Evolutionary conservation across 495 filamentous ascomycete genomes (phyloP).

Genomic region (Niebla homalea): DNA sequence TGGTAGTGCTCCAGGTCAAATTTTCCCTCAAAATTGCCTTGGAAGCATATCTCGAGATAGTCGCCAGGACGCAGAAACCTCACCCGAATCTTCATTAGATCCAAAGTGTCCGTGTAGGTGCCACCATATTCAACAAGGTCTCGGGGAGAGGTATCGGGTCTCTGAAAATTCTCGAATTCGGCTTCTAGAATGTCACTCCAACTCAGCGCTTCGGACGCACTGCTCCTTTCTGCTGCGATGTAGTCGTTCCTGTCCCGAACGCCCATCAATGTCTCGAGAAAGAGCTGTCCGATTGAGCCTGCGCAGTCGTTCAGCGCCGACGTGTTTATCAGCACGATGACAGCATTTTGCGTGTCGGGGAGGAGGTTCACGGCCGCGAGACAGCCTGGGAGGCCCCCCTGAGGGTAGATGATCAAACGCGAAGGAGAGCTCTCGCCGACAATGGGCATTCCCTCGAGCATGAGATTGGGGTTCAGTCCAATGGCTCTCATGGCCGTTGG

Average conservation of each 20-base stretch:
- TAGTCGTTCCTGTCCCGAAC: slow-evolving; percentile 5
- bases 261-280: slow-evolving; percentile 15
- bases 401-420: slow-evolving; percentile 16
- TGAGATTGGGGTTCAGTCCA: slow-evolving; percentile 1
- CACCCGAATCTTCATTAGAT: slow-evolving; percentile 3
- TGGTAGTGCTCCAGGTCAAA: slow-evolving; percentile 11
- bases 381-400: slow-evolving; percentile 16
- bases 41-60: no score
- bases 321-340: slow-evolving; percentile 20
- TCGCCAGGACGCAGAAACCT: no score
- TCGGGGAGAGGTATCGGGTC: not conserved
- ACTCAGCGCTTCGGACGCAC: not conserved
- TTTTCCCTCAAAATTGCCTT: slow-evolving; percentile 2
- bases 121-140: slow-evolving; percentile 2
- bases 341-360: slow-evolving; percentile 16
- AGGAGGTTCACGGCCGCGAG: slow-evolving; percentile 14
- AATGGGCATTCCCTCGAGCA: slow-evolving; percentile 11
- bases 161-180: not conserved
- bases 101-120: slow-evolving; percentile 1
- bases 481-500: slow-evolving; percentile 9
- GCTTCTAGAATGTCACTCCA: not conserved
- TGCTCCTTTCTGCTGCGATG: not conserved
- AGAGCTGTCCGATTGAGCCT: slow-evolving; percentile 20
- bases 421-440: slow-evolving; percentile 9
- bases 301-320: slow-evolving; percentile 16